phyloP scores from a whole-genome alignment of 2,329 filamentous ascomycete genomes.

The Aspergillus tanneri region DNA sequence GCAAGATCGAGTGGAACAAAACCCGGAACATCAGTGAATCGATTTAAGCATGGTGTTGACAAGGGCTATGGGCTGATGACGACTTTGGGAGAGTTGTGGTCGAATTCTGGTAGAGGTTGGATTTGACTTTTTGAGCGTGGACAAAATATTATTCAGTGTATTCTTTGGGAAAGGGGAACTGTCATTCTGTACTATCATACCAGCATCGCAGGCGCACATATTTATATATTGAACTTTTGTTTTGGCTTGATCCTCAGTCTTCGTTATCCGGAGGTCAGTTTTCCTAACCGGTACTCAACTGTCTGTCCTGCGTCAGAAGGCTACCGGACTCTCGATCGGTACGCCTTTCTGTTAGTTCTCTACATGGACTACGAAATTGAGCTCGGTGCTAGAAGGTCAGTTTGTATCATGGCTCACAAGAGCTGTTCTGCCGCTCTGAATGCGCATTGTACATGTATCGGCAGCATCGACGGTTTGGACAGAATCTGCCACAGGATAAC shows the following conservation, averaged over 20 bases:
- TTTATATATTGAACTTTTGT: conserved; percentile 10
- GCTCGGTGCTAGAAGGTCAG: no score
- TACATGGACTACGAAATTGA: no score
- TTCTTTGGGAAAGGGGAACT: conserved; percentile 25
- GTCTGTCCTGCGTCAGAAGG: no score
- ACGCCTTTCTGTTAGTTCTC: no score
- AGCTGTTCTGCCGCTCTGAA: no score
- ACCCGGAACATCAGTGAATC: conserved; percentile 28
- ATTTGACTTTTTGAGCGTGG: conserved; percentile 11
- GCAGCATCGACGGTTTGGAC: no score
- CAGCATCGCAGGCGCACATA: conserved; percentile 37
- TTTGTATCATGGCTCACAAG: no score
- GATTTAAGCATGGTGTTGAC: conserved; percentile 25
- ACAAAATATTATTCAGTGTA: conserved; percentile 27
- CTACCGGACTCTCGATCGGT: no score
- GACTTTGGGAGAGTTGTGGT: conserved; percentile 12
- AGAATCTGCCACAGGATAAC: no score
- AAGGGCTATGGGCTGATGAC: no score
- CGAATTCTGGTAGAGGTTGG: conserved; percentile 10
- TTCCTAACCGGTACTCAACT: no score
- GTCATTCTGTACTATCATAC: conserved; percentile 23
- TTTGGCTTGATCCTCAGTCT: conserved; percentile 1
- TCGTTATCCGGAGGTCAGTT: neutral
- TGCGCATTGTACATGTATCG: no score
- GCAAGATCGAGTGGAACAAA: conserved; percentile 55